Base-by-base conservation (phyloP, 2,329 filamentous ascomycete genomes). In the Fusarium sp. region DNA sequence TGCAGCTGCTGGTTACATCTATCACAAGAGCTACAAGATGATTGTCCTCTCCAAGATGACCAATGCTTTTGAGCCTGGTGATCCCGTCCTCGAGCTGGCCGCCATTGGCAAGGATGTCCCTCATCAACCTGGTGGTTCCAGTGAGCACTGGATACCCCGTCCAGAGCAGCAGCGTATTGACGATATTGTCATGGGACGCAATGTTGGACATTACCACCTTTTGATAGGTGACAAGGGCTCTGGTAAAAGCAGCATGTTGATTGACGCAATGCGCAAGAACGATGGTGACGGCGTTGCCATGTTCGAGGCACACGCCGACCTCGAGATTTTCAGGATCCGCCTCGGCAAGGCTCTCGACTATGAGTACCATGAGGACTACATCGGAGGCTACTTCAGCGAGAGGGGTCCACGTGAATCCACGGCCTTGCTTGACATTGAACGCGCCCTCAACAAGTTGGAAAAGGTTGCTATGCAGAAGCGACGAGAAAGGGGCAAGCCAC, bases 321-420 rank as follows among this genome's bases (percentile, higher is more conserved):
- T 94, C 1, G 96, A 99, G 76, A 97, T 99, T 64, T 97, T 99
- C 78, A 91, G 96, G 16, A 91, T 97, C 44, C 88, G 96, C 4
- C 86, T 99, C 4, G 96, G 96, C 25, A 97, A 97, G 77, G 93
- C 94, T 2, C 84, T 99, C 40, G 94, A 99, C 78, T 99, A 94
- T 78, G 96, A 99, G 77, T 99, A 92, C 74, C 93, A 98, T 77
- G 96, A 98, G 81, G 96, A 99, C 82, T 97, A 97, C 76, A 97
- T 99, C 67, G 96, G 96, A 46, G 93, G 92, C 6, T 91, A 99
- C 65, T 99, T 99, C 79, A 97, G 92, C 64, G 97, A 99, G 75
- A 89, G 92, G 29, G 96, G 96, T 0, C 96, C 96, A 0, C 88
- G 96, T 44, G 96, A 99, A 75, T 94, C 93, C 3, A 97, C 93